Evolutionary conservation across 495 filamentous ascomycete species (phyloP).

Genomic region (Penicillium fimorum): DNA sequence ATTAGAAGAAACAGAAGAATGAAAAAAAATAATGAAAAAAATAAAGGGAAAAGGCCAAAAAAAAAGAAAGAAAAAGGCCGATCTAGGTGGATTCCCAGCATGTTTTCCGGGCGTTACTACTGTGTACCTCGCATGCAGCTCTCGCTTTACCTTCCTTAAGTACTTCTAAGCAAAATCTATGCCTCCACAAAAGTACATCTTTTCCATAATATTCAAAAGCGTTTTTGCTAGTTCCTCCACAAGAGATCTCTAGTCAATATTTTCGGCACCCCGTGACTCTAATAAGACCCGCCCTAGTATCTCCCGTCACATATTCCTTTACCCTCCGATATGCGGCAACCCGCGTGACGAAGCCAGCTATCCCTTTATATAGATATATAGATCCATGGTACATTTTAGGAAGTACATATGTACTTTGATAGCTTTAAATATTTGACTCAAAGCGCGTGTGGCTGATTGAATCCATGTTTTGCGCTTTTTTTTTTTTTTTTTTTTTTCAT

Average conservation of each 20-base stretch:
- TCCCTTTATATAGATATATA: not conserved
- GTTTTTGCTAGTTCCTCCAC: not conserved
- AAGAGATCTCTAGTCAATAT: conserved; percentile 6
- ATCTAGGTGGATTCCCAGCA: conserved; percentile 18
- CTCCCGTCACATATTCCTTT: not conserved
- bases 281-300: not conserved
- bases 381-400: not conserved
- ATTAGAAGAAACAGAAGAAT: conserved; percentile 17
- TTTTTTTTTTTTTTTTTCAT: no score
- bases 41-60: not conserved
- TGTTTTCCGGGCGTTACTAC: conserved; percentile 2
- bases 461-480: not conserved
- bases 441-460: not conserved
- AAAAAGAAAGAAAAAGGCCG: conserved; percentile 7
- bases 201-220: not conserved
- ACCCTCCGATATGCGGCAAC: conserved; percentile 11
- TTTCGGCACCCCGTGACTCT: conserved; percentile 10
- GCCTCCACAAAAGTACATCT: not conserved
- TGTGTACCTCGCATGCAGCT: conserved; percentile 6
- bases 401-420: no score
- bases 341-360: conserved; percentile 8
- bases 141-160: conserved; percentile 10
- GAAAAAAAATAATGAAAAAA: conserved; percentile 11
- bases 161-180: not conserved
- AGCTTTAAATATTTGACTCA: not conserved